Conservation (phyloP, 306 rosid species). For the Phaseolus lunatus region DNA sequence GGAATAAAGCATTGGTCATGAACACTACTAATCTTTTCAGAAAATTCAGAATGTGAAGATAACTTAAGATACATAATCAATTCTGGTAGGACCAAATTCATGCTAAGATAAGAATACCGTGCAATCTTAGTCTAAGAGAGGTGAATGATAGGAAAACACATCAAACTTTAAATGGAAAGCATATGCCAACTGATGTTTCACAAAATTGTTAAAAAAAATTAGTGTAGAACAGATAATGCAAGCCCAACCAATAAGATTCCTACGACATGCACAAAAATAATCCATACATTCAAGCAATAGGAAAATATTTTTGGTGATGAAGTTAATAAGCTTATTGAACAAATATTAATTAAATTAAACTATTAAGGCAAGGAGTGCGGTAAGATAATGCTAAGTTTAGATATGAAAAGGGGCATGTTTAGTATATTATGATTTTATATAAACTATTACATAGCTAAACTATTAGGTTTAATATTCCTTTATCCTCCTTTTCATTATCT, state of each 20-base stretch:
- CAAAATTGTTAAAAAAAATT: background rate
- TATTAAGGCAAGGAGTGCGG: background rate
- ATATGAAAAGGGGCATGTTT: background rate
- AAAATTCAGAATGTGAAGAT: background rate
- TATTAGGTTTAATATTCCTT: background rate
- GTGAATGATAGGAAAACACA: background rate
- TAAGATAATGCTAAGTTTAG: background rate
- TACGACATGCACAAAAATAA: background rate
- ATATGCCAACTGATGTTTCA: background rate
- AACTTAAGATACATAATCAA: background rate
- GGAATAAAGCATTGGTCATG: background rate
- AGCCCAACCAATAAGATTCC: background rate
- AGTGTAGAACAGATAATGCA: background rate
- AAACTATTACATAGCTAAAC: no score
- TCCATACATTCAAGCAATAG: background rate
- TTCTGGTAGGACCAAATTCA: background rate
- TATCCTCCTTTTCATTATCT: background rate
- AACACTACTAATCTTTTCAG: background rate
- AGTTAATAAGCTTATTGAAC: background rate
- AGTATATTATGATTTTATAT: background rate
- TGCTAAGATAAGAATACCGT: background rate
- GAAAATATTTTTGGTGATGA: background rate
- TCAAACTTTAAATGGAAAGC: background rate
- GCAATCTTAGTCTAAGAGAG: background rate
- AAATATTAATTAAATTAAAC: background rate